Percentiles rank a stretch among this genome's conserved stretches.
Evolutionary conservation across 2,329 filamentous ascomycete species (phyloP).

Genomic region (Coniochaeta prunicola): DNA sequence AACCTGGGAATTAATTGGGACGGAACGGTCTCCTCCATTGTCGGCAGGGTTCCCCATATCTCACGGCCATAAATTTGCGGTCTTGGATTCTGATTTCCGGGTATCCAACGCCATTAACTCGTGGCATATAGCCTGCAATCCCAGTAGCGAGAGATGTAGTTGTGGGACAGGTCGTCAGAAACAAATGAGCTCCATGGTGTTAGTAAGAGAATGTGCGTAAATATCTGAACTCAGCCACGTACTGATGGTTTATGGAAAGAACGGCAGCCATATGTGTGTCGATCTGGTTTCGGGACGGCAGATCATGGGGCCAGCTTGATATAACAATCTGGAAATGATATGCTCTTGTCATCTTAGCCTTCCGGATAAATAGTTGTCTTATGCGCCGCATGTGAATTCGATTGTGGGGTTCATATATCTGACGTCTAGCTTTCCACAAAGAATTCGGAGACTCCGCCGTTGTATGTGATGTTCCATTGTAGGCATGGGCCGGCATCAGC

Average conservation of each 20-base stretch:
- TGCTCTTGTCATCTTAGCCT: neutral
- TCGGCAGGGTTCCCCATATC: neutral
- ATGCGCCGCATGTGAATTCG: neutral
- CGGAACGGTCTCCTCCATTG: neutral
- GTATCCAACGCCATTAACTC: neutral
- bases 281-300: neutral
- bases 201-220: neutral
- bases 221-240: neutral
- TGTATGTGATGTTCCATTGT: neutral
- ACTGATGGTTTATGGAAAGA: neutral
- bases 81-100: neutral
- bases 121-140: neutral
- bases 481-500: neutral
- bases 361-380: constrained; percentile 2
- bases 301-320: neutral
- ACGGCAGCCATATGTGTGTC: neutral
- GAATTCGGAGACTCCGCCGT: neutral
- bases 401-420: neutral
- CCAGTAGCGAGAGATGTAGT: neutral
- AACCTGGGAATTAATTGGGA: neutral
- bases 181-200: neutral
- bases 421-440: neutral
- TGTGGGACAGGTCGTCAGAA: neutral
- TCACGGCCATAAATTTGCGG: neutral
- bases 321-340: constrained; percentile 1